Evolutionary conservation across 345 rosid genomes (phyloP).

Genomic region (Murraya koenigii): DNA sequence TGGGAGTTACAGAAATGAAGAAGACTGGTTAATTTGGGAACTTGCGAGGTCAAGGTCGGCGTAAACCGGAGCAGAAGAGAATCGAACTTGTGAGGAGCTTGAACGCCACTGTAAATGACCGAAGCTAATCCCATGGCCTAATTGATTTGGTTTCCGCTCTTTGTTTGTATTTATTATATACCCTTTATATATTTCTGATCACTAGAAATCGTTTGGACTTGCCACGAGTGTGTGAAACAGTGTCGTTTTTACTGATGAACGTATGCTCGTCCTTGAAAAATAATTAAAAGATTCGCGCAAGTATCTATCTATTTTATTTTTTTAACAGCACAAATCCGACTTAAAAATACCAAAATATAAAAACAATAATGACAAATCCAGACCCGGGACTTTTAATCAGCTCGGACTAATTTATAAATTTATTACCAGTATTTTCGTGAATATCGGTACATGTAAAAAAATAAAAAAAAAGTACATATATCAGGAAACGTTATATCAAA

Average conservation of each 20-base stretch:
- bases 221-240: neutral
- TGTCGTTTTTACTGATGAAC: neutral
- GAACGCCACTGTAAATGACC: constrained; percentile 47
- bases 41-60: constrained; percentile 22
- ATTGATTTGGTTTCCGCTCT: neutral
- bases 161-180: neutral
- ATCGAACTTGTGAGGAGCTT: constrained; percentile 43
- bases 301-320: no score
- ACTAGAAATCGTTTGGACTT: neutral
- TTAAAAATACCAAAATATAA: no score
- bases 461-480: no score
- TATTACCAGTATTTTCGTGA: no score
- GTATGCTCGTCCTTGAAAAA: no score
- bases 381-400: no score
- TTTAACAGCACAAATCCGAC: no score
- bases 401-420: no score
- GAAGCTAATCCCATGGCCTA: constrained; percentile 61
- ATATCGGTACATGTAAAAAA: no score
- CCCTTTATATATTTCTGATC: neutral
- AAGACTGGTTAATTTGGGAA: constrained; percentile 30
- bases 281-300: no score
- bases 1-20: constrained; percentile 36
- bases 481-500: no score
- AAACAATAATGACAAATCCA: no score
- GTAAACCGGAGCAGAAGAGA: constrained; percentile 30